Evolutionary conservation across 225 moss, liverwort and hornwort genomes (phyloP).

Genomic region (Thuidium tamariscinum): DNA sequence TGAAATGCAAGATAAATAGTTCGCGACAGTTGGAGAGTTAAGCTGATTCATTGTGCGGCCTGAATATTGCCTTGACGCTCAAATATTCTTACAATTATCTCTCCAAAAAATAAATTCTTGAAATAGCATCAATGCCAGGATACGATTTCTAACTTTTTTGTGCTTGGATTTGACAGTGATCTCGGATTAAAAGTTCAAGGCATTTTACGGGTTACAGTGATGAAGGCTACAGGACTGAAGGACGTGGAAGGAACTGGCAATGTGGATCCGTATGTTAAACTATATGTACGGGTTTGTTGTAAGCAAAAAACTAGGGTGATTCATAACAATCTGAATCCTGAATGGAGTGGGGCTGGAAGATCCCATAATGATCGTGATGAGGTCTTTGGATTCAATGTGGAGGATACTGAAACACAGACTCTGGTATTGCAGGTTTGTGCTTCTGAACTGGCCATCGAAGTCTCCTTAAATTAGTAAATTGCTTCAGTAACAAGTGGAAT

Average conservation of each 20-base stretch:
- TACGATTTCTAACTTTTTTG: neutral
- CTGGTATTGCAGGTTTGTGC: constrained; percentile 58
- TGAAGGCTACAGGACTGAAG: constrained; percentile 63
- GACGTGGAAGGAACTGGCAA: constrained; percentile 71
- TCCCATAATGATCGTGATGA: constrained; percentile 12
- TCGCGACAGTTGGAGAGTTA: neutral
- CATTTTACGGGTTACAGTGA: constrained; percentile 50
- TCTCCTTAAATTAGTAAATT: neutral
- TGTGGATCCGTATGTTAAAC: constrained; percentile 85
- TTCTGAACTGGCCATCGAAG: neutral
- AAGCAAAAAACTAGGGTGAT: constrained; percentile 56
- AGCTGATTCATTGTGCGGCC: neutral
- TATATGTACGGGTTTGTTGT: constrained; percentile 68
- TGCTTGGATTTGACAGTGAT: constrained; percentile 47
- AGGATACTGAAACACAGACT: constrained; percentile 85
- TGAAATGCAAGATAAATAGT: neutral
- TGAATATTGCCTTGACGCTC: neutral
- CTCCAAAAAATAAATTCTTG: neutral
- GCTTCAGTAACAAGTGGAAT: neutral
- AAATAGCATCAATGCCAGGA: neutral
- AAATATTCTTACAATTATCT: neutral
- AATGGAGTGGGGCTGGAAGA: constrained; percentile 30
- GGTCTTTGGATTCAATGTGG: constrained; percentile 57
- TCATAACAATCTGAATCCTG: constrained; percentile 68
- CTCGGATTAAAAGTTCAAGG: constrained; percentile 79